phyloP scores from a whole-genome alignment of 495 filamentous ascomycete genomes.

The Hypoxylon subgilvum region DNA sequence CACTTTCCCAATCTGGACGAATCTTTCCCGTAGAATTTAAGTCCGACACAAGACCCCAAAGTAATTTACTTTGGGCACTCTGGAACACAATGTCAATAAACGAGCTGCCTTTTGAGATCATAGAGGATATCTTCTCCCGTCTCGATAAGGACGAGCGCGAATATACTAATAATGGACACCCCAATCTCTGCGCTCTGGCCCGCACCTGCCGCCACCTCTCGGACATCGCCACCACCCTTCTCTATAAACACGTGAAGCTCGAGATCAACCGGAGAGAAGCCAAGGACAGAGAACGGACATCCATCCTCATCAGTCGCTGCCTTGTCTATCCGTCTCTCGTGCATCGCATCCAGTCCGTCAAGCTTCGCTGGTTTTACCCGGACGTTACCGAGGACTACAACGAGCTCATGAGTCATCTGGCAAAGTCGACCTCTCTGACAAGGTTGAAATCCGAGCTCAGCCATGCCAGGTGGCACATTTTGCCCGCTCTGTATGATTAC shows the following conservation, averaged over 20 bases:
- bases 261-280: neutral
- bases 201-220: conserved; percentile 15
- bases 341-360: conserved; percentile 1
- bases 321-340: conserved; percentile 1
- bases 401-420: conserved; percentile 4
- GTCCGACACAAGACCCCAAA: neutral
- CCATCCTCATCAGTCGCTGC: neutral
- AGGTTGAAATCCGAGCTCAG: neutral
- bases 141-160: neutral
- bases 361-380: neutral
- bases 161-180: neutral
- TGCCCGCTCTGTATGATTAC: conserved; percentile 9
- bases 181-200: conserved; percentile 18
- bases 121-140: conserved; percentile 5
- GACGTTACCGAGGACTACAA: neutral
- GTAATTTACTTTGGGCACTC: too few species aligned
- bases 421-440: conserved; percentile 9
- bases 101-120: conserved; percentile 5
- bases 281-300: neutral
- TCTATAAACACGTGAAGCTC: conserved; percentile 6
- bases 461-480: neutral
- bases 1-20: too few species aligned
- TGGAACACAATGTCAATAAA: conserved; percentile 10
- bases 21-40: too few species aligned
- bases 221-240: neutral